Conservation (phyloP, 352 stramenopile species). For the Globisporangium acanthophoron region DNA sequence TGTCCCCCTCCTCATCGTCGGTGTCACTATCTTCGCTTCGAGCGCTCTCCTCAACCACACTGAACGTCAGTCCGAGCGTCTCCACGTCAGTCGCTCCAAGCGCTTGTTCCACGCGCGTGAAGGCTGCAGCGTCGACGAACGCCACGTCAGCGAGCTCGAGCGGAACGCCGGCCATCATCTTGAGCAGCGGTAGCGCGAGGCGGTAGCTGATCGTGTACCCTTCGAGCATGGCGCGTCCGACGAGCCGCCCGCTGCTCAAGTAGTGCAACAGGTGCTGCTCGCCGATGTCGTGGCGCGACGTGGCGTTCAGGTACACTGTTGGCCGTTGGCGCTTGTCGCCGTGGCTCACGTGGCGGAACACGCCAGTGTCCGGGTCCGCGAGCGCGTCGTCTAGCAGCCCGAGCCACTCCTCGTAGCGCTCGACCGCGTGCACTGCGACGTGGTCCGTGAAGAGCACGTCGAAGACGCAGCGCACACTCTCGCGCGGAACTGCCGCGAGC, state of each 20-base stretch:
- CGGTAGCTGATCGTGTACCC: too few species aligned
- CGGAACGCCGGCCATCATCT: too few species aligned
- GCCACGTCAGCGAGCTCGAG: too few species aligned
- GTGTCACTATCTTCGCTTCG: constrained; percentile 22
- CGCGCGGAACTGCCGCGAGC: constrained; percentile 21
- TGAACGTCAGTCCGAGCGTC: too few species aligned
- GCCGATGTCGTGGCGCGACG: constrained; percentile 43
- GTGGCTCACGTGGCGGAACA: constrained; percentile 16
- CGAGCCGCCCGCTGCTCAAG: constrained; percentile 37
- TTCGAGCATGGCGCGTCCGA: constrained; percentile 18
- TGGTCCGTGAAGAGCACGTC: neutral
- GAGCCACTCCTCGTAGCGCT: neutral
- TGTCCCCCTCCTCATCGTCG: constrained; percentile 15
- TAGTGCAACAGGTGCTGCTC: constrained; percentile 62
- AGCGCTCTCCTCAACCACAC: neutral
- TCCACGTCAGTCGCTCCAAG: too few species aligned
- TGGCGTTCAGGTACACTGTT: constrained; percentile 56
- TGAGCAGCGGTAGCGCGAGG: too few species aligned
- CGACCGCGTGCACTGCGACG: too few species aligned
- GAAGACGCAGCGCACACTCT: neutral
- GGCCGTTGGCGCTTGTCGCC: constrained; percentile 21
- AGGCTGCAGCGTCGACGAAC: constrained; percentile 34
- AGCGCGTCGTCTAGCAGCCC: neutral
- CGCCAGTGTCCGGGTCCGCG: neutral
- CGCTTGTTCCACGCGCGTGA: constrained; percentile 30